Conservation (phyloP, 345 rosid genomes). For the Brassica rapa region DNA sequence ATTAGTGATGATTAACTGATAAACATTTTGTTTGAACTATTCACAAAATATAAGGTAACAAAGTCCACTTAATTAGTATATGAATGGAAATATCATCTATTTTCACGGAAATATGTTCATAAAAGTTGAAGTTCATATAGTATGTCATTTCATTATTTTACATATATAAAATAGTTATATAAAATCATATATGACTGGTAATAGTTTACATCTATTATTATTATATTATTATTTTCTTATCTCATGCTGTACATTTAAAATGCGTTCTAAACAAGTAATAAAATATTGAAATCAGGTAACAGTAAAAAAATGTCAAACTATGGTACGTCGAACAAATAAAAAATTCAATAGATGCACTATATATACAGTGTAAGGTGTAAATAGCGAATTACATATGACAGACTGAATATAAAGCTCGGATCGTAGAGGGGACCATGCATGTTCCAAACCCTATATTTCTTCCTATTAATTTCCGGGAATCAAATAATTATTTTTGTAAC, state of each 20-base stretch:
- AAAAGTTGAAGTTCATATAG: neutral
- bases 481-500: neutral
- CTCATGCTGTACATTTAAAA: neutral
- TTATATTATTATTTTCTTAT: neutral
- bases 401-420: slow-evolving; percentile 46
- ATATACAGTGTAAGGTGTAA: slow-evolving; percentile 31
- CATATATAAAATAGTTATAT: neutral
- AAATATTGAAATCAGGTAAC: neutral
- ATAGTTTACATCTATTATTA: neutral
- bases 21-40: neutral
- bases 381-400: slow-evolving; percentile 41
- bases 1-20: neutral
- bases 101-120: neutral
- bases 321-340: slow-evolving; percentile 6
- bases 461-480: slow-evolving; percentile 23
- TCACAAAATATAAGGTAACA: neutral
- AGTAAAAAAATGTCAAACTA: neutral
- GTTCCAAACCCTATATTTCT: slow-evolving; percentile 22
- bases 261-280: neutral
- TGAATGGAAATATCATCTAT: neutral
- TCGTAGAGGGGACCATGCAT: slow-evolving; percentile 38
- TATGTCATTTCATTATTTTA: neutral
- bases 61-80: neutral
- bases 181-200: neutral
- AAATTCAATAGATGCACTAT: slow-evolving; percentile 1